Evolutionary conservation across 176 grass and related monocot genomes (phyloP), one percentile per base, ranked within the genome.

Genomic region (Aegilops sharonensis): DNA sequence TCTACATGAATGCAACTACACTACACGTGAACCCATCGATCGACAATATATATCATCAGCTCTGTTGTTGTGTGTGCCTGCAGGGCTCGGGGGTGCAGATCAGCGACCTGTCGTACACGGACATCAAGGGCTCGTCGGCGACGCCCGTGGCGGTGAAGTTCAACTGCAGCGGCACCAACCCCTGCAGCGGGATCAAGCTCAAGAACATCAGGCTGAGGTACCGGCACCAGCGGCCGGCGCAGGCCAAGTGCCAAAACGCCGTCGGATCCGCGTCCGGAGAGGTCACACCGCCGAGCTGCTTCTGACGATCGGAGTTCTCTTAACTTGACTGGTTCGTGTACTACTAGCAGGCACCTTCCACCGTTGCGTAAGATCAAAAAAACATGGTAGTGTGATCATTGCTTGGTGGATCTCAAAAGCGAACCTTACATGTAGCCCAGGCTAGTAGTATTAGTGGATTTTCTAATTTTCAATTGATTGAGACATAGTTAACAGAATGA

Each of bases 31-130:
- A 42, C 7, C 40, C 40, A 47, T 47, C 11, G 11, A 47, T 47
- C 11, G 43, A 47, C 43, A n/a, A n/a, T n/a, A n/a, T 47, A 4
- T 13, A 47, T 47, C 43, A 47, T 12, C 3, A 47, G 43, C 11
- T 47, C 0, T 65, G 63, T 47, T 64, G 24, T 43, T 73, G n/a
- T n/a, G n/a, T n/a, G n/a, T n/a, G n/a, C n/a, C n/a, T n/a, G 20
- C 84, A 95, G 94, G 91, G 65, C 30, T 93, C 94, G 0, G 89
- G 86, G 8, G 71, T 95, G 31, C 91, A 83, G 89, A 95, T 95
- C 86, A 93, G 89, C 64, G 18, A 80, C 21, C 63, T 93, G 31
- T 29, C 20, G 8, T 95, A 85, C 84, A 65, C 9, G 13, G 54
- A 85, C 59, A 81, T 95, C 45, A 30, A 64, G 65, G 91, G 91